Conservation (phyloP, 169 alveolate genomes). For the Blepharisma undulans region DNA sequence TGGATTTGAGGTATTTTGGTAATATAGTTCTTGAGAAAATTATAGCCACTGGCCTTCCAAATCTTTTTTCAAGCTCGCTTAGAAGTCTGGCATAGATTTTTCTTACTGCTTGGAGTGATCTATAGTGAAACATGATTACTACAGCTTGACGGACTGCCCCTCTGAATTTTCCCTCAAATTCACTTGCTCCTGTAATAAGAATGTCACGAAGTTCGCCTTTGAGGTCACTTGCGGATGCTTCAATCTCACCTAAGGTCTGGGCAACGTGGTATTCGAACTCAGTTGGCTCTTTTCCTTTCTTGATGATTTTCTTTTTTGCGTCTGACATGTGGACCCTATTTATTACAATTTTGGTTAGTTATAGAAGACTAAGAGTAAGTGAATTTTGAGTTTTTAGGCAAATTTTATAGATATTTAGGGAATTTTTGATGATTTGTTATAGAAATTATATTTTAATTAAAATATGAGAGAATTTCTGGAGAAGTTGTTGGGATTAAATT, state of each 20-base stretch:
- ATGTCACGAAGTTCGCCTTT: slow-evolving; percentile 49
- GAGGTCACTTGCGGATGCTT: slow-evolving; percentile 50
- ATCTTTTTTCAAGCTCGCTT: slow-evolving; percentile 92
- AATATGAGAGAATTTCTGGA: too few species aligned
- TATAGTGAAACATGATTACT: slow-evolving; percentile 87
- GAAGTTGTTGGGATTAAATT: too few species aligned
- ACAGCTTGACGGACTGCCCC: slow-evolving; percentile 87
- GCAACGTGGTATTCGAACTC: slow-evolving; percentile 67
- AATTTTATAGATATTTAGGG: too few species aligned
- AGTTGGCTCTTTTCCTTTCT: slow-evolving; percentile 60
- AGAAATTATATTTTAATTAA: too few species aligned
- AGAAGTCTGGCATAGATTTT: slow-evolving; percentile 89
- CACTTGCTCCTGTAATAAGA: slow-evolving; percentile 58
- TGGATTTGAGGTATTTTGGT: slow-evolving; percentile 80
- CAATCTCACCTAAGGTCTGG: slow-evolving; percentile 54
- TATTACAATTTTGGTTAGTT: too few species aligned
- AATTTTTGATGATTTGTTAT: too few species aligned
- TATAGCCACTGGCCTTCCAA: slow-evolving; percentile 92
- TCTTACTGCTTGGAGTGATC: slow-evolving; percentile 83
- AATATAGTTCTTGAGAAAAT: slow-evolving; percentile 90
- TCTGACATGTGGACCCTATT: slow-evolving; percentile 66
- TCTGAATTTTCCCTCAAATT: slow-evolving; percentile 82
- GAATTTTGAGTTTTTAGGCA: too few species aligned
- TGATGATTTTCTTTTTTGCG: slow-evolving; percentile 59
- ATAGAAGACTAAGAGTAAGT: too few species aligned